Conservation (phyloP, 805 yeast genomes). For the Saccharomycopsis malanga region DNA sequence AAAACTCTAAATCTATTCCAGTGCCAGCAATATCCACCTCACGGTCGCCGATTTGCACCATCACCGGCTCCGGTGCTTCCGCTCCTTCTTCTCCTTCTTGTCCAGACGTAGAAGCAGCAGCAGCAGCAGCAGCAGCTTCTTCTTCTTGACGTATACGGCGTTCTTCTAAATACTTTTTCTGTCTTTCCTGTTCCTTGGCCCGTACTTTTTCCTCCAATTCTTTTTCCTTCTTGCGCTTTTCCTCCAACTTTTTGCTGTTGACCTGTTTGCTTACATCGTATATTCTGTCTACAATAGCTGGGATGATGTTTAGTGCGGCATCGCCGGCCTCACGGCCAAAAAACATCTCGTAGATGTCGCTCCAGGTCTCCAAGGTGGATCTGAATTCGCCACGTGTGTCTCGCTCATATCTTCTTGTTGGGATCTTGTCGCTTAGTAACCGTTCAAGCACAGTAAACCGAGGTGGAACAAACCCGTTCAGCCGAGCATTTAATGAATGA, state of each 20-base stretch:
- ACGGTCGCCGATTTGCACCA: slow-evolving; percentile 67
- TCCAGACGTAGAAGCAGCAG: neutral
- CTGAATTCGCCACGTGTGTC: slow-evolving; percentile 3
- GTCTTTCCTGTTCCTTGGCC: slow-evolving; percentile 27
- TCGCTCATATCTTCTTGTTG: neutral
- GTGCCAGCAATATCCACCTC: slow-evolving; percentile 83
- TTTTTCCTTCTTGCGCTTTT: slow-evolving; percentile 23
- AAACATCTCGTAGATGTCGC: neutral
- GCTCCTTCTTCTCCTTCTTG: slow-evolving; percentile 13
- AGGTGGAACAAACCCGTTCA: too few relatives aligned
- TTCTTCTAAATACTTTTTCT: slow-evolving; percentile 28
- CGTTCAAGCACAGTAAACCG: too few relatives aligned
- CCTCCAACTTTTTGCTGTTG: slow-evolving; percentile 26
- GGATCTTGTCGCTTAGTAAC: too few relatives aligned
- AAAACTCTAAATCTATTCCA: slow-evolving; percentile 85
- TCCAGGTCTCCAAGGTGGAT: slow-evolving; percentile 11
- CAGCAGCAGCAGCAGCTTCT: slow-evolving; percentile 17
- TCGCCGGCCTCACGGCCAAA: neutral
- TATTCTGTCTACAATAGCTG: slow-evolving; percentile 40
- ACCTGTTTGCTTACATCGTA: slow-evolving; percentile 42
- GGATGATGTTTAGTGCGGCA: slow-evolving; percentile 31
- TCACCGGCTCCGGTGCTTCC: slow-evolving; percentile 43
- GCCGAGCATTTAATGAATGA: too few relatives aligned
- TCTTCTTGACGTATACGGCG: slow-evolving; percentile 25
- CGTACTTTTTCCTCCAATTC: slow-evolving; percentile 27